Evolutionary conservation across 805 yeast species (phyloP).

Genomic region (Cyberlindnera nakhonratchasimensis): DNA sequence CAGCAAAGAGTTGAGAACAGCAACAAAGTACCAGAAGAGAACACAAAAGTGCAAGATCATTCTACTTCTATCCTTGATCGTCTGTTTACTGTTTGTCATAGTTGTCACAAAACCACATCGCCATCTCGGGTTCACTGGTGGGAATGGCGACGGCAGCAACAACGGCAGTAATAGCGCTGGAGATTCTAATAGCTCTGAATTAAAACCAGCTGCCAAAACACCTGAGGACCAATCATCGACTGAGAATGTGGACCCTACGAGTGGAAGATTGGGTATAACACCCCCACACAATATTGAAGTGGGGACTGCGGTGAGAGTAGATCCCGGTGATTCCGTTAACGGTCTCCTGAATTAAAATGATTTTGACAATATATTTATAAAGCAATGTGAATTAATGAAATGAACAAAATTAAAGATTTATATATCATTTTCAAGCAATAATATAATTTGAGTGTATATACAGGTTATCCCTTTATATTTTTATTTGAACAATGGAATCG

Average conservation of each 20-base stretch:
- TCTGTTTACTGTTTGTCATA: constrained; percentile 65
- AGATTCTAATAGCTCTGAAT: background rate
- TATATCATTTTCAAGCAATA: no score
- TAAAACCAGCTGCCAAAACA: background rate
- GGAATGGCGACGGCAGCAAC: background rate
- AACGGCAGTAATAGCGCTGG: background rate
- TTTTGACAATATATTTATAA: no score
- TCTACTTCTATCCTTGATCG: constrained; percentile 65
- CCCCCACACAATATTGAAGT: constrained; percentile 4
- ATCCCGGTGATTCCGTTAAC: constrained; percentile 7
- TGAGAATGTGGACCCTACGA: constrained; percentile 21
- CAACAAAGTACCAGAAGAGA: constrained; percentile 78
- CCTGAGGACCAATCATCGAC: constrained; percentile 5
- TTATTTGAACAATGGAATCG: no score
- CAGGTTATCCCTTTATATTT: no score
- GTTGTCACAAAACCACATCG: constrained; percentile 62
- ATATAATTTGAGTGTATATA: no score
- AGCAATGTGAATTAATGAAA: no score
- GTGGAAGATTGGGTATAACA: constrained; percentile 2
- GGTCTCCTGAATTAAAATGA: background rate
- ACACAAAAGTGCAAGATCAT: constrained; percentile 90
- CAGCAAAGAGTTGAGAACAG: constrained; percentile 70
- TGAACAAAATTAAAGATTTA: no score
- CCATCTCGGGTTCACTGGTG: constrained; percentile 12
- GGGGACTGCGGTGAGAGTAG: constrained; percentile 7